phyloP scores from a whole-genome alignment of 2,329 filamentous ascomycete genomes.

The Cladosporium phlei region DNA sequence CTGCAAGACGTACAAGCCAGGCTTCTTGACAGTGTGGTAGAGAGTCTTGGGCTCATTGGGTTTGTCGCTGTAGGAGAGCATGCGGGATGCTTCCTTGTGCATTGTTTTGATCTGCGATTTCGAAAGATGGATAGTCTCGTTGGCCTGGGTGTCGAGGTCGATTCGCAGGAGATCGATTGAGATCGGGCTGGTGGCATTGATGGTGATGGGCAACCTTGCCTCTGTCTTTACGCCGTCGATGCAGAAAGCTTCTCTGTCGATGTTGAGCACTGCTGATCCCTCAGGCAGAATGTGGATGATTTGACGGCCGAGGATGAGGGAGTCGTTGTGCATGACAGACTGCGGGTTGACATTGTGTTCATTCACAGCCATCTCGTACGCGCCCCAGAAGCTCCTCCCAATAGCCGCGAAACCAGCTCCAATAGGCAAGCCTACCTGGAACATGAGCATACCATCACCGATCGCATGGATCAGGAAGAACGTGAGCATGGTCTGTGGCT shows the following conservation, averaged over 20 bases:
- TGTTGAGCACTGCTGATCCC: slow-evolving; percentile 83
- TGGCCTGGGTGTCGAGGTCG: slow-evolving; percentile 73
- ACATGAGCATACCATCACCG: slow-evolving; percentile 84
- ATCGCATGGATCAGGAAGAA: slow-evolving; percentile 68
- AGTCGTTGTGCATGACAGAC: slow-evolving; percentile 83
- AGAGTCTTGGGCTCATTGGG: slow-evolving; percentile 45
- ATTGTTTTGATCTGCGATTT: slow-evolving; percentile 70
- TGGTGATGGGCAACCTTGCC: slow-evolving; percentile 72
- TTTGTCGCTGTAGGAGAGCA: slow-evolving; percentile 43
- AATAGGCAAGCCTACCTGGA: slow-evolving; percentile 75
- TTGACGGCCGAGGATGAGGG: slow-evolving; percentile 90
- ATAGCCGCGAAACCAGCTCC: slow-evolving; percentile 67
- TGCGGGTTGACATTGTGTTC: slow-evolving; percentile 86
- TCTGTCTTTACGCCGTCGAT: slow-evolving; percentile 59
- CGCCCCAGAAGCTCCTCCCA: slow-evolving; percentile 77
- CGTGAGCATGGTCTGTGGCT: slow-evolving; percentile 65
- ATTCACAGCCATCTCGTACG: slow-evolving; percentile 82
- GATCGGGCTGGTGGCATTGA: slow-evolving; percentile 88
- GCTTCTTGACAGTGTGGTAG: slow-evolving; percentile 72
- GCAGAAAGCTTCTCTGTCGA: slow-evolving; percentile 74
- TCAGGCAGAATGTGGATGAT: slow-evolving; percentile 97
- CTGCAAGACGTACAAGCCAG: slow-evolving; percentile 78
- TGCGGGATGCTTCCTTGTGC: slow-evolving; percentile 64
- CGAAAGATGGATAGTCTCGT: slow-evolving; percentile 74
- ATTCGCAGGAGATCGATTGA: slow-evolving; percentile 83